These are phyloP conservation scores for Eutypa lata DNA, from an alignment of 2,329 filamentous ascomycete species.

Conservation along the genomic window DNA sequence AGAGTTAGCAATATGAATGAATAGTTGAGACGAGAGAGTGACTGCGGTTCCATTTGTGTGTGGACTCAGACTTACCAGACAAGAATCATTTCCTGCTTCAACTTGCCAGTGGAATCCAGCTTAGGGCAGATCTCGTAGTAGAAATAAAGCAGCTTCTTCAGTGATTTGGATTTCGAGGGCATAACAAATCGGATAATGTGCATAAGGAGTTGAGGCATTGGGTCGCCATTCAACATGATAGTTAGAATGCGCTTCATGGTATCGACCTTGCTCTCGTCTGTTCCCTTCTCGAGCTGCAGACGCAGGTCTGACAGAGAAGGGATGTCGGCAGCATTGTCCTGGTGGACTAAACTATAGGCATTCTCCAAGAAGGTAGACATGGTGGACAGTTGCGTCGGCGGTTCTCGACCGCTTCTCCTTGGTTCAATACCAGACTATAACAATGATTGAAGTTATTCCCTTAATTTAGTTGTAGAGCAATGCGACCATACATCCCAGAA, in stretches of 20 bases:
- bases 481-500: conserved; percentile 25
- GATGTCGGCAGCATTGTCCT: conserved; percentile 94
- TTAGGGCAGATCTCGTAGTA: conserved; percentile 99
- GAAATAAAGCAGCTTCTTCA: conserved; percentile 98
- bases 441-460: not conserved
- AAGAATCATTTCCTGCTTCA: conserved; percentile 99
- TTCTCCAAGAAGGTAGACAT: conserved; percentile 96
- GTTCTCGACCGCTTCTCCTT: conserved; percentile 23
- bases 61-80: conserved; percentile 68
- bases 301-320: conserved; percentile 88
- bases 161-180: conserved; percentile 92
- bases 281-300: conserved; percentile 90
- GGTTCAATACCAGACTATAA: not conserved
- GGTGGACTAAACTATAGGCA: conserved; percentile 93
- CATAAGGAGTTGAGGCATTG: conserved; percentile 94
- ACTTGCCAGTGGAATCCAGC: conserved; percentile 83
- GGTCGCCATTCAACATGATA: conserved; percentile 96
- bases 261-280: conserved; percentile 87
- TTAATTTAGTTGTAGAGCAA: conserved; percentile 4
- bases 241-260: conserved; percentile 96
- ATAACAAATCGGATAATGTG: conserved; percentile 99
- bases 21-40: conserved; percentile 11
- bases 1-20: conserved; percentile 26
- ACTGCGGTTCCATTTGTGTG: not conserved
- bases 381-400: conserved; percentile 31